Conservation (phyloP, 148 eudicot genomes). For the Fagopyrum esculentum region DNA sequence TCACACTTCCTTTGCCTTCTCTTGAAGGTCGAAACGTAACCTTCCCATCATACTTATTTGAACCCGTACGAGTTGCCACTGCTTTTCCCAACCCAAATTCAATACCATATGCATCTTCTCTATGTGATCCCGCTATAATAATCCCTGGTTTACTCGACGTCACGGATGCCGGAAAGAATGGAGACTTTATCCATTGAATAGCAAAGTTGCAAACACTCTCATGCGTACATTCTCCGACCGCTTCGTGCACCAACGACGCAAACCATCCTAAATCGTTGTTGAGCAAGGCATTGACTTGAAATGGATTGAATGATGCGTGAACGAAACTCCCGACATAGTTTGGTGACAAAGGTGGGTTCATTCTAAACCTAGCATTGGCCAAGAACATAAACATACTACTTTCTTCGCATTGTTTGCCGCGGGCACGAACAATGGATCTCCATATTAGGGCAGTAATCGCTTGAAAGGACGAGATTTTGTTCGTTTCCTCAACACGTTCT, state of each 20-base stretch:
- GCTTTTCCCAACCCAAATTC: conserved; percentile 71
- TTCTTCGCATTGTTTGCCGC: conserved; percentile 22
- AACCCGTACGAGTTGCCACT: conserved; percentile 44
- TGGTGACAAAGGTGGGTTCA: conserved; percentile 44
- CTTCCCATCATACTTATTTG: conserved; percentile 55
- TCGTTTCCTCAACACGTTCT: neutral
- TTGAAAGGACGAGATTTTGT: conserved; percentile 56
- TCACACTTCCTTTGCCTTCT: conserved; percentile 55
- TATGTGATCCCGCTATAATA: conserved; percentile 30
- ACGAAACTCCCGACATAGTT: conserved; percentile 66
- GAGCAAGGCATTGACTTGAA: conserved; percentile 32
- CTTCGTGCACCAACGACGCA: conserved; percentile 28
- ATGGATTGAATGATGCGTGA: conserved; percentile 19
- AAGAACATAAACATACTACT: conserved; percentile 55
- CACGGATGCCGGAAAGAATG: neutral
- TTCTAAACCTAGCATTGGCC: conserved; percentile 49
- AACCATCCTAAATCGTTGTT: conserved; percentile 42
- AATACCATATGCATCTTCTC: conserved; percentile 52
- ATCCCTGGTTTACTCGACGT: neutral
- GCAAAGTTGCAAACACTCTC: conserved; percentile 3
- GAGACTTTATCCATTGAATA: conserved; percentile 14
- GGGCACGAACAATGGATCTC: conserved; percentile 57
- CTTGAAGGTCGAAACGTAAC: conserved; percentile 52
- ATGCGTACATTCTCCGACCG: conserved; percentile 39
- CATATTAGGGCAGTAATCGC: conserved; percentile 62